Evolutionary conservation across 345 rosid species (phyloP).

Genomic region (Pistacia integerrima): DNA sequence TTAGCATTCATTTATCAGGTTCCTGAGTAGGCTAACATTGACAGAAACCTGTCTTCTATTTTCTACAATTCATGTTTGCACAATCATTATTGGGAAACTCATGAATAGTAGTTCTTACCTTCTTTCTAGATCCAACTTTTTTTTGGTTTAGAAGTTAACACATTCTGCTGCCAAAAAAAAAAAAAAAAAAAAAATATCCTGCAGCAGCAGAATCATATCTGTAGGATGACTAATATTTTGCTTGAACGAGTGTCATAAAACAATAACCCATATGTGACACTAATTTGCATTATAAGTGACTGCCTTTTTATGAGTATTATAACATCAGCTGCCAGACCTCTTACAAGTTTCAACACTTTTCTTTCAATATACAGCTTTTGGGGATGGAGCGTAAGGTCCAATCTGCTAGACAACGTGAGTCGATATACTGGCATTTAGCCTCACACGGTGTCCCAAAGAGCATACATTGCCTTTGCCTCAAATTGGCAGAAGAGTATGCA

Average conservation of each 20-base stretch:
- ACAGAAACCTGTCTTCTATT: not conserved
- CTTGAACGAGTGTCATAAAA: not conserved
- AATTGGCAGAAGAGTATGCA: conserved; percentile 86
- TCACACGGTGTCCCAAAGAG: conserved; percentile 86
- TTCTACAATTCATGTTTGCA: not conserved
- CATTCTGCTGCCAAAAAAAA: not conserved
- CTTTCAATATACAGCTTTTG: conserved; percentile 49
- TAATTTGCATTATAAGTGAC: not conserved
- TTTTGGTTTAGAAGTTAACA: not conserved
- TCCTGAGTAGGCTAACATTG: not conserved
- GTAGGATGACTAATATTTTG: conserved; percentile 5
- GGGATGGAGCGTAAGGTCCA: conserved; percentile 77
- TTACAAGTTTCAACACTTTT: conserved; percentile 4
- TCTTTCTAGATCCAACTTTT: not conserved
- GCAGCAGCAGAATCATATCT: not conserved
- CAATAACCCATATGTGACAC: not conserved
- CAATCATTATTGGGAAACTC: not conserved
- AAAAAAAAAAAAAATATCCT: not conserved
- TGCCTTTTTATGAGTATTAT: not conserved
- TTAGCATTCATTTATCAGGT: not conserved
- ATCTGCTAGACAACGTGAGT: conserved; percentile 74
- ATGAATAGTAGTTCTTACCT: not conserved
- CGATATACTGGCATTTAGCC: conserved; percentile 86
- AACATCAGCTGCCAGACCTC: not conserved
- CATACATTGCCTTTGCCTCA: conserved; percentile 82